Percentiles rank a stretch among this genome's conserved stretches.
These are phyloP conservation scores for Thelonectria discophora DNA, from an alignment of 2,329 filamentous ascomycete genomes.

Conservation along the genomic window DNA sequence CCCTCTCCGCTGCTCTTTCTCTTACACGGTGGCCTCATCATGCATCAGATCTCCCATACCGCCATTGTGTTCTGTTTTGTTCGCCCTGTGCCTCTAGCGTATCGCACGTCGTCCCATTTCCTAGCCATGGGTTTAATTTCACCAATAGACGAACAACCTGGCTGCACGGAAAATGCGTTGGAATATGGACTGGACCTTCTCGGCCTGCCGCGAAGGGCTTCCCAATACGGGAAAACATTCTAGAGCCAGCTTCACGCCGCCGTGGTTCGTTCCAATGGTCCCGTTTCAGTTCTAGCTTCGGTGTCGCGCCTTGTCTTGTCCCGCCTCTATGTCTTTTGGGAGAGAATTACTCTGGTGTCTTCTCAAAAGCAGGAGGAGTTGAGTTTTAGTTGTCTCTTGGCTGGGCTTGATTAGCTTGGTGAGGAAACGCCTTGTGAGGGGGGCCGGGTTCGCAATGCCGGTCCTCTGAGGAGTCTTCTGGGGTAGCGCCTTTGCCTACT, in stretches of 20 bases:
- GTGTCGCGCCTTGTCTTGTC: conserved; percentile 10
- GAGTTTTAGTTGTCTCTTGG: too few species aligned
- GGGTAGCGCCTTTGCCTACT: conserved; percentile 8
- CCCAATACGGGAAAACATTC: conserved; percentile 18
- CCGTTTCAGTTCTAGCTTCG: conserved; percentile 20
- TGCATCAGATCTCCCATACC: neutral
- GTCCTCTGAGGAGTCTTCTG: conserved; percentile 9
- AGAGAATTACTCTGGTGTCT: too few species aligned
- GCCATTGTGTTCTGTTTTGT: neutral
- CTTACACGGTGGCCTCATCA: conserved; percentile 3
- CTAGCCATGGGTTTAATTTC: neutral
- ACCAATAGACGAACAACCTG: neutral
- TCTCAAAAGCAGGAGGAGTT: too few species aligned
- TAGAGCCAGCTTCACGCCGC: conserved; percentile 15
- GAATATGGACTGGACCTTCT: conserved; percentile 4
- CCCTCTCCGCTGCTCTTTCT: neutral
- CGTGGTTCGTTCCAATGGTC: conserved; percentile 11
- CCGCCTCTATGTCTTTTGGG: neutral
- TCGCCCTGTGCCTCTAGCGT: neutral
- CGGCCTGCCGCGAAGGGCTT: conserved; percentile 19
- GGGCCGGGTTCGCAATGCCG: conserved; percentile 18
- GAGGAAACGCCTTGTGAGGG: conserved; percentile 1
- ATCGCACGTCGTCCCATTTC: neutral
- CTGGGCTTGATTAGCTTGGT: too few species aligned
- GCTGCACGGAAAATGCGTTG: neutral